Evolutionary conservation across 305 asterid species (phyloP).

Genomic region (Salvia sclarea): DNA sequence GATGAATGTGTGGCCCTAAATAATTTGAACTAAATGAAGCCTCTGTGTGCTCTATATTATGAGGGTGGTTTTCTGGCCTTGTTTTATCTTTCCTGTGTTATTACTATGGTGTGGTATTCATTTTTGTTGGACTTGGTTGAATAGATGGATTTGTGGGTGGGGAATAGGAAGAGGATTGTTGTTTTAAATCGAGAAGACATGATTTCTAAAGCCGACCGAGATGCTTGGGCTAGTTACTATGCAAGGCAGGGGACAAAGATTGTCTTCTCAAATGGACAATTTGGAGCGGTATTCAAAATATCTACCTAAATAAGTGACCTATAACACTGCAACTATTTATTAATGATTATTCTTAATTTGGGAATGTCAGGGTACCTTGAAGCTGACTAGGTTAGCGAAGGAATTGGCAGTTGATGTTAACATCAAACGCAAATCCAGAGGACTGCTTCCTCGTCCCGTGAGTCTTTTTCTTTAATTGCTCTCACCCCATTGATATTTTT

Average conservation of each 20-base stretch:
- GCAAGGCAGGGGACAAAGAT: slow-evolving; percentile 83
- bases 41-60: slow-evolving; percentile 6
- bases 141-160: slow-evolving; percentile 94
- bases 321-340: not conserved
- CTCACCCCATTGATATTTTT: slow-evolving; percentile 5
- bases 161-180: slow-evolving; percentile 79
- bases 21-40: not conserved
- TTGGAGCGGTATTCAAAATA: slow-evolving; percentile 63
- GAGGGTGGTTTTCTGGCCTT: slow-evolving; percentile 1
- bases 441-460: slow-evolving; percentile 94
- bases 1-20: not conserved
- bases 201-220: slow-evolving; percentile 84
- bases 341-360: slow-evolving; percentile 30
- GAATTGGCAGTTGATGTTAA: slow-evolving; percentile 77
- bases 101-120: slow-evolving; percentile 19
- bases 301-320: not conserved
- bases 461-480: slow-evolving; percentile 37
- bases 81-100: slow-evolving; percentile 10
- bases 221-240: slow-evolving; percentile 94
- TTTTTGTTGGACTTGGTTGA: slow-evolving; percentile 36
- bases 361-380: slow-evolving; percentile 72
- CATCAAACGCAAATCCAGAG: slow-evolving; percentile 79
- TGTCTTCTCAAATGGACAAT: slow-evolving; percentile 78
- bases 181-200: slow-evolving; percentile 95
- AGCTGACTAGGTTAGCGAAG: slow-evolving; percentile 77